A percentile compares a stretch with the other conserved stretches of the same genome.
phyloP scores from a whole-genome alignment of 441 rosid genomes.

The Populus trichocarpa region DNA sequence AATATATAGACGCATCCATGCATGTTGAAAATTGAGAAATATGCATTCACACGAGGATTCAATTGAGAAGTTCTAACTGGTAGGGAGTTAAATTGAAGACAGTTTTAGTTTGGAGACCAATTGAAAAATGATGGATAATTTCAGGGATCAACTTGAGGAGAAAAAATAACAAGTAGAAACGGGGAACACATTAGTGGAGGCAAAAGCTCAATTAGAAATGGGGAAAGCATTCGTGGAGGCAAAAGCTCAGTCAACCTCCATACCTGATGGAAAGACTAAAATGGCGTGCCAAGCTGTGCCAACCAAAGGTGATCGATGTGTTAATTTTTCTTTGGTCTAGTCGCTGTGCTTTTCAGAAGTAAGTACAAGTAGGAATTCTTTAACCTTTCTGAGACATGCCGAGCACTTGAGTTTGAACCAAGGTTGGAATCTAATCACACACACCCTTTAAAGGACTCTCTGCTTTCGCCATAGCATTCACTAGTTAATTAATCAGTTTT shows the following conservation, averaged over 20 bases:
- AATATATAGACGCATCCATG: too few species aligned
- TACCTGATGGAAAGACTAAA: not conserved
- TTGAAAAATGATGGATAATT: too few species aligned
- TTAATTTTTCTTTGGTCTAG: not conserved
- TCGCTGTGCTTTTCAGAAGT: constrained; percentile 1
- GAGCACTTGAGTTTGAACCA: not conserved
- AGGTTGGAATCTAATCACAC: not conserved
- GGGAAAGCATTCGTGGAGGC: not conserved
- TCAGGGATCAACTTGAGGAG: too few species aligned
- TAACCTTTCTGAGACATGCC: not conserved
- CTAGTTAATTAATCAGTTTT: not conserved
- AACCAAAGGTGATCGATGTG: not conserved
- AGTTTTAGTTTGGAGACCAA: too few species aligned
- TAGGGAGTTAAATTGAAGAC: too few species aligned
- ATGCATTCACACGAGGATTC: too few species aligned
- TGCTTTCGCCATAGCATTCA: not conserved
- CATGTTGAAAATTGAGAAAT: too few species aligned
- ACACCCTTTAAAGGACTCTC: not conserved
- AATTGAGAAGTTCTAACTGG: too few species aligned
- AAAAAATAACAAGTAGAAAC: too few species aligned
- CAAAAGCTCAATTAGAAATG: not conserved
- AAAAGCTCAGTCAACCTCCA: not conserved
- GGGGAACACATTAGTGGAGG: too few species aligned
- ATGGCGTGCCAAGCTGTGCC: not conserved
- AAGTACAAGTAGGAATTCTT: not conserved